These are phyloP conservation scores for Gomphus bonarii DNA, from an alignment of 1,284 basidiomycete species.

Conservation along the genomic window DNA sequence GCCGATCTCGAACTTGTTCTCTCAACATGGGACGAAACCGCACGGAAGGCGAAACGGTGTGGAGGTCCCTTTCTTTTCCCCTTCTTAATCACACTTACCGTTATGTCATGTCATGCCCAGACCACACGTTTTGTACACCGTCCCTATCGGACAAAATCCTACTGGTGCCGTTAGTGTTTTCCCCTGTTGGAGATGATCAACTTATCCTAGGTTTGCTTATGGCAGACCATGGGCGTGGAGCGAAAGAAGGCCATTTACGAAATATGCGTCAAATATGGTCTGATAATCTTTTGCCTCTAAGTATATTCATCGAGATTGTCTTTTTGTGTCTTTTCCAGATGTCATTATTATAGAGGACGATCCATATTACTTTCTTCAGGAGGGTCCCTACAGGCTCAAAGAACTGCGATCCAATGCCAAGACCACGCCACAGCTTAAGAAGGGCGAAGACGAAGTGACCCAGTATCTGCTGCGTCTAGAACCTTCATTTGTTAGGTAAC, in stretches of 20 bases:
- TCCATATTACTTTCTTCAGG: slow-evolving; percentile 73
- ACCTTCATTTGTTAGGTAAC: slow-evolving; percentile 58
- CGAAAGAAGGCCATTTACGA: slow-evolving; percentile 75
- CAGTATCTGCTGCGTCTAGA: slow-evolving; percentile 44
- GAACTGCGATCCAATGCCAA: slow-evolving; percentile 26
- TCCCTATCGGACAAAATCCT: slow-evolving; percentile 74
- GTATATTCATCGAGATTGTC: not conserved
- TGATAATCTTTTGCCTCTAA: slow-evolving; percentile 15
- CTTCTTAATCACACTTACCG: not conserved
- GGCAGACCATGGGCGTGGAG: slow-evolving; percentile 48
- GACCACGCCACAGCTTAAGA: slow-evolving; percentile 9
- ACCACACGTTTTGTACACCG: slow-evolving; percentile 67
- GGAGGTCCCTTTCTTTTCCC: slow-evolving; percentile 12
- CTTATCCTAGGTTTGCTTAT: not conserved
- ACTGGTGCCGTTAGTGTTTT: slow-evolving; percentile 50
- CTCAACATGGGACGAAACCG: slow-evolving; percentile 53
- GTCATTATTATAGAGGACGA: slow-evolving; percentile 73
- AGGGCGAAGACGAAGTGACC: slow-evolving; percentile 24
- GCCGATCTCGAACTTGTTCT: slow-evolving; percentile 52
- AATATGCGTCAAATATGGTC: slow-evolving; percentile 69
- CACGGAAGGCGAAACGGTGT: slow-evolving; percentile 41
- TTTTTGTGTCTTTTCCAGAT: slow-evolving; percentile 27
- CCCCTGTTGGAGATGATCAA: not conserved
- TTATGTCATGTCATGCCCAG: slow-evolving; percentile 25
- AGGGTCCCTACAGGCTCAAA: slow-evolving; percentile 41